Conservation (phyloP, 2,329 filamentous ascomycete species). For the Paecilomyces dactylethromorphus region DNA sequence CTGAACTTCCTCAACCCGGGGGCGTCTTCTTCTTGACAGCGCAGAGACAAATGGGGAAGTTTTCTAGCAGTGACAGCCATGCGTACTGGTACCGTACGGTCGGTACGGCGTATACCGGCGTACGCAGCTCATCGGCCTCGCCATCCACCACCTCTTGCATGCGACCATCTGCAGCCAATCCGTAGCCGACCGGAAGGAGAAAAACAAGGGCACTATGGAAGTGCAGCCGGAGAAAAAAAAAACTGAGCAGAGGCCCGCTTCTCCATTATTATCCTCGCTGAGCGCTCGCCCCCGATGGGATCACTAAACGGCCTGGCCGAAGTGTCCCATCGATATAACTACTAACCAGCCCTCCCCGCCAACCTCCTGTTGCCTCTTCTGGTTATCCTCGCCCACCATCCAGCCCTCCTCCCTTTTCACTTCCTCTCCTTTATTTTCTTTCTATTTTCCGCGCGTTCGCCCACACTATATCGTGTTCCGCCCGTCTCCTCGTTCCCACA, state of each 20-base stretch:
- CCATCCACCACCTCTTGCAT: constrained; percentile 4
- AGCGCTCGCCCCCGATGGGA: neutral
- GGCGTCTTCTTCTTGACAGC: neutral
- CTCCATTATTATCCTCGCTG: neutral
- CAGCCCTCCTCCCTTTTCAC: constrained; percentile 12
- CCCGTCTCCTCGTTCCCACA: constrained; percentile 9
- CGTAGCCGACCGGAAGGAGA: neutral
- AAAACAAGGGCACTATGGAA: neutral
- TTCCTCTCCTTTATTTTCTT: constrained; percentile 4
- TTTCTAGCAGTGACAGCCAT: constrained; percentile 6
- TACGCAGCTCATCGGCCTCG: constrained; percentile 8
- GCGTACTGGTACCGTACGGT: constrained; percentile 16
- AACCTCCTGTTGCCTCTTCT: constrained; percentile 12
- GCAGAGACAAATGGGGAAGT: neutral
- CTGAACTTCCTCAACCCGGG: neutral
- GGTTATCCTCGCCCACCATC: constrained; percentile 13
- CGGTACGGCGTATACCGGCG: constrained; percentile 9
- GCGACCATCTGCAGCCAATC: constrained; percentile 3
- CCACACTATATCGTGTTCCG: constrained; percentile 11
- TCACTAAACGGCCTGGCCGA: neutral
- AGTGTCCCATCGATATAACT: constrained; percentile 1
- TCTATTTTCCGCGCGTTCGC: constrained; percentile 7
- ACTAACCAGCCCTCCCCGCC: constrained; percentile 1
- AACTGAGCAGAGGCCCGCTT: neutral
- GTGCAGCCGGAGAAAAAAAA: neutral